phyloP scores from a whole-genome alignment of 1,139 yeast species.

The Suhomyces bolitotheri region DNA sequence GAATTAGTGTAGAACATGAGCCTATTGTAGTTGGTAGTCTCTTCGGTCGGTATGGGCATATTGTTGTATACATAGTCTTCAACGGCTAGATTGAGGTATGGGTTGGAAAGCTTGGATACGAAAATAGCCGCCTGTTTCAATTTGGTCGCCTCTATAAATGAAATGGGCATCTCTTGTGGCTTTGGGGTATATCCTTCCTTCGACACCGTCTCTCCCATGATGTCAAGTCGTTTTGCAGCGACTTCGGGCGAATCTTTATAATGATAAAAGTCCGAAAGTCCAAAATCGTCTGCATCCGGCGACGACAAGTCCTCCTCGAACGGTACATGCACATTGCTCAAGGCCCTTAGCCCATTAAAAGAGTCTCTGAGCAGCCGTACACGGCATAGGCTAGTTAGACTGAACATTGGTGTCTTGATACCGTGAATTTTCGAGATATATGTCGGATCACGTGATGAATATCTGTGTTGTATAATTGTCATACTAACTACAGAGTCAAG shows the following conservation, averaged over 20 bases:
- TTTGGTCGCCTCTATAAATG: slow-evolving; percentile 14
- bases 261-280: slow-evolving; percentile 41
- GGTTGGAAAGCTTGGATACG: slow-evolving; percentile 53
- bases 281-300: slow-evolving; percentile 38
- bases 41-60: slow-evolving; percentile 48
- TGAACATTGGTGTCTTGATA: neutral
- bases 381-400: neutral
- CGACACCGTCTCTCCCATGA: neutral
- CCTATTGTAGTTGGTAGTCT: slow-evolving; percentile 40
- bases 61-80: slow-evolving; percentile 75
- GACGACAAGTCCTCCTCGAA: slow-evolving; percentile 42
- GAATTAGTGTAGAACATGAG: slow-evolving; percentile 73
- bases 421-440: neutral
- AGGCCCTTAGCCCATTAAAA: slow-evolving; percentile 8
- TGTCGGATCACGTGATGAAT: slow-evolving; percentile 1
- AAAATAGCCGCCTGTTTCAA: slow-evolving; percentile 40
- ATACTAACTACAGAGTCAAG: too few relatives aligned
- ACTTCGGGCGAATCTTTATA: slow-evolving; percentile 38
- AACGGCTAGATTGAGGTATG: slow-evolving; percentile 74
- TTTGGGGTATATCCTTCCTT: neutral
- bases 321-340: slow-evolving; percentile 30
- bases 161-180: neutral
- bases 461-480: too few relatives aligned
- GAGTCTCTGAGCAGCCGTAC: neutral
- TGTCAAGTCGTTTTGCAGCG: slow-evolving; percentile 13